Percentiles rank a stretch among this genome's conserved stretches.
phyloP scores from a whole-genome alignment of 768 basidiomycete species.

The Candolleomyces eurysporus region DNA sequence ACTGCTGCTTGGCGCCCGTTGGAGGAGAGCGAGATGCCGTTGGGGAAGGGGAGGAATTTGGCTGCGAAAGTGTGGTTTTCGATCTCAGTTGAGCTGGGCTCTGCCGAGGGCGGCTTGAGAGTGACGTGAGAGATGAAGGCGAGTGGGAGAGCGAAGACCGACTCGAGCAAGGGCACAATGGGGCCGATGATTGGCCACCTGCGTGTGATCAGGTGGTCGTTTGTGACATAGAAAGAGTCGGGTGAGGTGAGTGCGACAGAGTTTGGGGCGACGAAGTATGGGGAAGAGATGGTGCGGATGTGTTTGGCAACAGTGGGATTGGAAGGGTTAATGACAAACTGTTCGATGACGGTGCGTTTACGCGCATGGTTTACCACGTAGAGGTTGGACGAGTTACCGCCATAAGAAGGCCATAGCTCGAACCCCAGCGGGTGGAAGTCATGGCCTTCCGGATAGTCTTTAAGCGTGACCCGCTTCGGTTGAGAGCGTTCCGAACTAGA shows the following conservation, averaged over 20 bases:
- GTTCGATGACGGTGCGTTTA: conserved; percentile 59
- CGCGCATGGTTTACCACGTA: conserved; percentile 73
- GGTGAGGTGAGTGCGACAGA: conserved; percentile 63
- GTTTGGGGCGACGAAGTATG: conserved; percentile 64
- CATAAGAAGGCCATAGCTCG: conserved; percentile 51
- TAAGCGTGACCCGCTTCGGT: conserved; percentile 37
- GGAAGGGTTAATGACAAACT: conserved; percentile 54
- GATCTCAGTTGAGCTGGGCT: conserved; percentile 22
- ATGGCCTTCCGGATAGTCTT: conserved; percentile 52
- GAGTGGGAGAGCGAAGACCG: conserved; percentile 54
- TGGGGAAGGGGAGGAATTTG: conserved; percentile 60
- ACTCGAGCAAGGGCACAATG: conserved; percentile 53
- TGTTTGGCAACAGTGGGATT: conserved; percentile 45
- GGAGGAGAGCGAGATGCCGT: conserved; percentile 63
- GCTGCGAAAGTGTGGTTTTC: conserved; percentile 37
- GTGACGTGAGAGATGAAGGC: conserved; percentile 59
- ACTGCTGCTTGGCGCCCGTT: conserved; percentile 51
- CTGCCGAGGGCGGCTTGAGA: conserved; percentile 28
- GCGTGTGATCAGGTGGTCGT: conserved; percentile 70
- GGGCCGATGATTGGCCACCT: conserved; percentile 54
- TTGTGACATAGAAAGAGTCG: conserved; percentile 67
- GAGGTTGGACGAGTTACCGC: conserved; percentile 50
- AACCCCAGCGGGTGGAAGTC: conserved; percentile 75
- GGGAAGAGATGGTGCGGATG: conserved; percentile 59
- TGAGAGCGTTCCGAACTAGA: conserved; percentile 10